Evolutionary conservation across 371 early-diverging fungal species (phyloP).

Genomic region (Nematocida sp.): DNA sequence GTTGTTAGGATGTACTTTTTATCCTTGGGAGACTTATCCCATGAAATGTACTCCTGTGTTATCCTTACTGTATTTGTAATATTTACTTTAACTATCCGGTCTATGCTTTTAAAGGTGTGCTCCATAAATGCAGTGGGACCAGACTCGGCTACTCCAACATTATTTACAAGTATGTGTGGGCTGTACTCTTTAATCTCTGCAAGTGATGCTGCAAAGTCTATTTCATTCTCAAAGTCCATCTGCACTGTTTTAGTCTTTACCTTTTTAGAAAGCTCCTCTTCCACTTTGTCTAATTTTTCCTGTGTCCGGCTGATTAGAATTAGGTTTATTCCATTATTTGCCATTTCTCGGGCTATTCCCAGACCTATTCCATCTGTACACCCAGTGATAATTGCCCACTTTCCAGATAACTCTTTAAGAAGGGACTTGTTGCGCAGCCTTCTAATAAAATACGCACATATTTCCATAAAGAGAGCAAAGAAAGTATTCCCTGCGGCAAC

Average conservation of each 20-base stretch:
- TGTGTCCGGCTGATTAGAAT: constrained; percentile 80
- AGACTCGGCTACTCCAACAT: constrained; percentile 56
- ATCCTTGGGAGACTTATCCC: constrained; percentile 70
- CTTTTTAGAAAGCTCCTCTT: constrained; percentile 73
- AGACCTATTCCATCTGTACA: constrained; percentile 93
- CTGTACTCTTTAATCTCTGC: constrained; percentile 30
- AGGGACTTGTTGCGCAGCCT: constrained; percentile 17
- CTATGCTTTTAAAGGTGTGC: constrained; percentile 58
- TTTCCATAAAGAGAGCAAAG: neutral
- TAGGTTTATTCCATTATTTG: constrained; percentile 78
- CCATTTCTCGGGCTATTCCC: constrained; percentile 83
- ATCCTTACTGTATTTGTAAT: constrained; percentile 77
- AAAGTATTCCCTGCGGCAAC: neutral
- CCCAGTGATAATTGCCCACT: constrained; percentile 78
- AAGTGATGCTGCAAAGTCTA: constrained; percentile 62
- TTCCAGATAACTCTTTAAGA: constrained; percentile 27
- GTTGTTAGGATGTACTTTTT: constrained; percentile 82
- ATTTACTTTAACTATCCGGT: constrained; percentile 78
- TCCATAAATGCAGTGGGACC: constrained; percentile 75
- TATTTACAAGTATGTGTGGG: constrained; percentile 63
- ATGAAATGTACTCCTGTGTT: constrained; percentile 42
- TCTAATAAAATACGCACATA: neutral
- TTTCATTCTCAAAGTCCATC: constrained; percentile 62
- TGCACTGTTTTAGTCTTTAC: constrained; percentile 76
- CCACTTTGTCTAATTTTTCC: constrained; percentile 78